Percentiles rank a stretch among this genome's conserved stretches.
Conservation (phyloP, 2,329 filamentous ascomycete species). For the Calonectria leucothoes region DNA sequence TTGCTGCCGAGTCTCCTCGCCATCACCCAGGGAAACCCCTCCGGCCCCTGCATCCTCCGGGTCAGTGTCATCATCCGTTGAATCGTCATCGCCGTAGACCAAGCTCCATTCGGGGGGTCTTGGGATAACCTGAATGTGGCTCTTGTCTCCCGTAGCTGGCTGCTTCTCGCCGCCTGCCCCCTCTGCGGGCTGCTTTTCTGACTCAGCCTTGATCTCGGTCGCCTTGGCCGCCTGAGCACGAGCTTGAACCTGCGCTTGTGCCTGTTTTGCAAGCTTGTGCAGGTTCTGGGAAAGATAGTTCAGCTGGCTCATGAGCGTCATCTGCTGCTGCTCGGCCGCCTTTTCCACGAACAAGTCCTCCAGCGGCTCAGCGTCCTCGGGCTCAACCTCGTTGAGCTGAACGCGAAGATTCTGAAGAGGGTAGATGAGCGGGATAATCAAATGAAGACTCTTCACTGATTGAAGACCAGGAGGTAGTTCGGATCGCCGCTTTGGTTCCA, state of each 20-base stretch:
- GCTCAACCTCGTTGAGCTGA: slow-evolving; percentile 72
- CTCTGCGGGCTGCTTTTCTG: slow-evolving; percentile 22
- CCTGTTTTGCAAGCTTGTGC: slow-evolving; percentile 72
- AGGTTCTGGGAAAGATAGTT: slow-evolving; percentile 82
- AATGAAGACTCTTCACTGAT: slow-evolving; percentile 70
- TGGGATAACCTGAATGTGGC: slow-evolving; percentile 78
- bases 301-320: slow-evolving; percentile 78
- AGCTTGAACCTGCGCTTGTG: slow-evolving; percentile 33
- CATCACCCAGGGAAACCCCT: slow-evolving; percentile 52
- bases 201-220: slow-evolving; percentile 28
- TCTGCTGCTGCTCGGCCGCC: slow-evolving; percentile 65
- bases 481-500: slow-evolving; percentile 72
- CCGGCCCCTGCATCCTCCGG: slow-evolving; percentile 56
- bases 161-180: slow-evolving; percentile 19
- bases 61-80: slow-evolving; percentile 60
- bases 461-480: slow-evolving; percentile 72
- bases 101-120: slow-evolving; percentile 81
- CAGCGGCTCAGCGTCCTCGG: slow-evolving; percentile 69
- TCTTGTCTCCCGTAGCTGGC: slow-evolving; percentile 57
- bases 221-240: slow-evolving; percentile 28
- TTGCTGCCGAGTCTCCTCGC: slow-evolving; percentile 33
- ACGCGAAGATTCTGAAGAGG: slow-evolving; percentile 76
- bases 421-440: slow-evolving; percentile 79
- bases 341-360: slow-evolving; percentile 74
- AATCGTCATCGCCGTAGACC: slow-evolving; percentile 58